Evolutionary conservation across 23 red algal species (phyloP).

Genomic region (Gracilaria domingensis): DNA sequence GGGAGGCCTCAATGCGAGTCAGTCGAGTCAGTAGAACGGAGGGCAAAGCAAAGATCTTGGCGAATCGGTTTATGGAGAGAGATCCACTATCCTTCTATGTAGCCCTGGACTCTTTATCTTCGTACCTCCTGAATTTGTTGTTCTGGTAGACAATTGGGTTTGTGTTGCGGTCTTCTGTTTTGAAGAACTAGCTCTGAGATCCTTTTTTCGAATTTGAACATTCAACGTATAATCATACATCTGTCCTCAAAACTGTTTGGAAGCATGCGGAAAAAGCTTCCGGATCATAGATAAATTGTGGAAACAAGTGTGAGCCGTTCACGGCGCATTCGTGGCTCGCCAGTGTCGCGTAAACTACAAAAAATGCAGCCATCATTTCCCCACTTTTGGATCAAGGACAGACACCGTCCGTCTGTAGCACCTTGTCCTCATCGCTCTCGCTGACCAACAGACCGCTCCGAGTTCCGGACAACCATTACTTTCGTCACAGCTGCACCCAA

Average conservation of each 20-base stretch:
- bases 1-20: not conserved
- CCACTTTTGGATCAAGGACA: not conserved
- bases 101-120: too few relatives aligned
- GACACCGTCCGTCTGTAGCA: not conserved
- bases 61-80: too few relatives aligned
- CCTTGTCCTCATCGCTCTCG: not conserved
- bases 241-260: too few relatives aligned
- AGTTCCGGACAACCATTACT: not conserved
- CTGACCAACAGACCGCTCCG: not conserved
- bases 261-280: not conserved
- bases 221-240: too few relatives aligned
- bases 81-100: too few relatives aligned
- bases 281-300: not conserved
- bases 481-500: not conserved
- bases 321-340: constrained; percentile 11
- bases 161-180: constrained; percentile 17
- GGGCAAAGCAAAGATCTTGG: too few relatives aligned
- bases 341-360: too few relatives aligned
- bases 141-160: not conserved
- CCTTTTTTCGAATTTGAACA: constrained; percentile 1
- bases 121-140: too few relatives aligned
- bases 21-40: not conserved
- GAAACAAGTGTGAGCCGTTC: constrained; percentile 31
- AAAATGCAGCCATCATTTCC: not conserved
- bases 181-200: not conserved